Evolutionary conservation across 768 basidiomycete genomes (phyloP), one percentile per base, ranked within the genome.

Genomic region (Saitozyma podzolica): DNA sequence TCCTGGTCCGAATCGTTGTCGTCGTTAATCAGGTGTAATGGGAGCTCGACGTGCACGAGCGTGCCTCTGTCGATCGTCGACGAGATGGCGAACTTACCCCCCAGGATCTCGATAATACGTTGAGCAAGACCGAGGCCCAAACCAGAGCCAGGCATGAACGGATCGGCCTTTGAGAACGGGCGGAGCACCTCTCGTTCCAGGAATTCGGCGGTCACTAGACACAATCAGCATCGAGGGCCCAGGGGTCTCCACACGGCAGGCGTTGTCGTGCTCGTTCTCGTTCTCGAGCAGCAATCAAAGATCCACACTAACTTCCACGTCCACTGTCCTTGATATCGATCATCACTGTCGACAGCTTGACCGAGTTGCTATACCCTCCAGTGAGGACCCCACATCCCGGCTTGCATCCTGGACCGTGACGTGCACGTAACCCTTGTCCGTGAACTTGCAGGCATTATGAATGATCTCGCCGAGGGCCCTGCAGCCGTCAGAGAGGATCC

Each of bases 301-400:
- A 6, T 59, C 50, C 7, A 13, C 50, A 75, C 60, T 64, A 50
- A 75, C 74, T 75, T 3, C 77, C 77, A n/a, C 65, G 53, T 37
- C 77, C 77, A 8, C 67, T 70, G 50, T 78, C 77, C 40, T 71
- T 66, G 58, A 78, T 68, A 41, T 67, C 72, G 45, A 78, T 73
- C 11, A 70, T 64, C 1, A 76, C 61, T 8, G 63, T 73, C 0
- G 75, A 73, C 9, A 69, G 56, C 37, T 68, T 64, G 51, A 76
- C 64, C 10, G 68, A 68, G 37, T 73, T 74, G 40, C 75, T 70
- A 56, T 73, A 76, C 6, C 77, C 77, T 9, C 64, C 67, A 3
- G 74, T 73, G 7, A 76, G 51, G 14, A 64, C n/a, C n/a, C 65
- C 1, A 68, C 66, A 41, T 74, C 64, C 14, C 72, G 54, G 8